Conservation (phyloP, 2,329 filamentous ascomycete species). For the Lachnum nothofagi region DNA sequence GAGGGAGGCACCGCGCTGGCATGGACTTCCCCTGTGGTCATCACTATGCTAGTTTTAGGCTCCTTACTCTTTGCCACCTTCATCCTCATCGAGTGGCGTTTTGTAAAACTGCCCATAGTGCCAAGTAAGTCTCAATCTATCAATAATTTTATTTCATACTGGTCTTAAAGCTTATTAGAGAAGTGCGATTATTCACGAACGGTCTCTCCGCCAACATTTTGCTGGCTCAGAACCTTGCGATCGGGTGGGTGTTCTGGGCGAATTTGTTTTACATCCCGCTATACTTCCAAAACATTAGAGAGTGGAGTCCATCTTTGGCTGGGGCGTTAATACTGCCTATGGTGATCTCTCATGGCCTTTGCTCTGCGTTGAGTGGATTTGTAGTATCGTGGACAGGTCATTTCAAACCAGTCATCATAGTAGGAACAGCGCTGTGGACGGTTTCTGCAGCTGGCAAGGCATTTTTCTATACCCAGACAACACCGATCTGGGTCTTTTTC, state of each 20-base stretch:
- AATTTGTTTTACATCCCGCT: slow-evolving; percentile 10
- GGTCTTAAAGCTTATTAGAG: background rate
- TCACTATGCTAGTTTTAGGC: slow-evolving; percentile 30
- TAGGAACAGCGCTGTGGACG: background rate
- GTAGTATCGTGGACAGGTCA: background rate
- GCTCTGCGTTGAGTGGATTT: slow-evolving; percentile 1
- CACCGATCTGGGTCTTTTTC: background rate
- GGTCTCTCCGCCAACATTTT: slow-evolving; percentile 9
- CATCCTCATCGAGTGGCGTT: slow-evolving; percentile 43
- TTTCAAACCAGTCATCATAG: background rate
- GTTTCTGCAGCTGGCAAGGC: background rate
- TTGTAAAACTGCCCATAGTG: slow-evolving; percentile 63
- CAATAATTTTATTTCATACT: background rate
- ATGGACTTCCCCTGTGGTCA: slow-evolving; percentile 31
- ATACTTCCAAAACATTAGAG: slow-evolving; percentile 8
- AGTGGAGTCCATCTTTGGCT: background rate
- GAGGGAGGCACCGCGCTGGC: slow-evolving; percentile 33
- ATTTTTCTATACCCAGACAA: background rate
- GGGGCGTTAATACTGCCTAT: slow-evolving; percentile 11
- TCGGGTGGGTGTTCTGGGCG: slow-evolving; percentile 9
- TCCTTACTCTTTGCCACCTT: slow-evolving; percentile 35
- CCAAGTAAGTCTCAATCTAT: slow-evolving; percentile 38
- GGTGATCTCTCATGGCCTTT: slow-evolving; percentile 6
- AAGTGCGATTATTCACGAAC: slow-evolving; percentile 6
- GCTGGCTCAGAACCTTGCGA: background rate